Conservation (phyloP, 805 yeast genomes). For the Yamadazyma sp. region DNA sequence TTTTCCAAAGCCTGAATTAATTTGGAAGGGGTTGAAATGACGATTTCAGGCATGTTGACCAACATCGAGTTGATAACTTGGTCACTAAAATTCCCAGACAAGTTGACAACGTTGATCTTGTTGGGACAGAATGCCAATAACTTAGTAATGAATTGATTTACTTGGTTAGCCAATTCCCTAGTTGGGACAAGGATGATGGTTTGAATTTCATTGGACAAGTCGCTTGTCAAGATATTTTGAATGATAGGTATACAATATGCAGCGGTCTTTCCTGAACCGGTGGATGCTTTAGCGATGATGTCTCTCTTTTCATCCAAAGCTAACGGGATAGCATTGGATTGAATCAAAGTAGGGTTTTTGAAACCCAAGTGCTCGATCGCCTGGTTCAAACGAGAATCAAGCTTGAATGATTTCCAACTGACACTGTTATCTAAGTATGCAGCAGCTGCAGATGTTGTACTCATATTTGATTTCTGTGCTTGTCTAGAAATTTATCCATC, state of each 20-base stretch:
- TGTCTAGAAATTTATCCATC: constrained; percentile 11
- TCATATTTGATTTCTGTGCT: constrained; percentile 7
- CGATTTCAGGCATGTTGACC: constrained; percentile 71
- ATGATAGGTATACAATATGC: constrained; percentile 87
- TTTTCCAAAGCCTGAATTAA: constrained; percentile 56
- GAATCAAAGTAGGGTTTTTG: constrained; percentile 85
- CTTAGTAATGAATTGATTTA: constrained; percentile 64
- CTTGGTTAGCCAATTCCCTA: constrained; percentile 88
- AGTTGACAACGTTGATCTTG: constrained; percentile 61
- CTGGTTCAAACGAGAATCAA: constrained; percentile 82
- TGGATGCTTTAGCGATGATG: constrained; percentile 88
- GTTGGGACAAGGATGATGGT: constrained; percentile 89
- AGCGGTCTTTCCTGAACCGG: constrained; percentile 95
- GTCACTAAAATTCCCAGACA: constrained; percentile 65
- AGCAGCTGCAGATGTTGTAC: constrained; percentile 51
- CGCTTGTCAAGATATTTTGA: constrained; percentile 62
- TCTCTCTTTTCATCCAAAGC: constrained; percentile 90
- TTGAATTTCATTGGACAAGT: constrained; percentile 31
- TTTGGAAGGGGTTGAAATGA: constrained; percentile 86
- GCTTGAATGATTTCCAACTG: constrained; percentile 70
- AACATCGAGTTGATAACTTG: constrained; percentile 71
- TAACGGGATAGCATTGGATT: constrained; percentile 86
- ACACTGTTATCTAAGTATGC: constrained; percentile 70
- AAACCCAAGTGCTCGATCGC: constrained; percentile 81
- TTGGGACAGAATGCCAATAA: constrained; percentile 71